A percentile compares a stretch with the other conserved stretches of the same genome.
These are phyloP conservation scores for Parasarocladium wereldwijsianum DNA, from an alignment of 2,329 filamentous ascomycete species.

Conservation along the genomic window DNA sequence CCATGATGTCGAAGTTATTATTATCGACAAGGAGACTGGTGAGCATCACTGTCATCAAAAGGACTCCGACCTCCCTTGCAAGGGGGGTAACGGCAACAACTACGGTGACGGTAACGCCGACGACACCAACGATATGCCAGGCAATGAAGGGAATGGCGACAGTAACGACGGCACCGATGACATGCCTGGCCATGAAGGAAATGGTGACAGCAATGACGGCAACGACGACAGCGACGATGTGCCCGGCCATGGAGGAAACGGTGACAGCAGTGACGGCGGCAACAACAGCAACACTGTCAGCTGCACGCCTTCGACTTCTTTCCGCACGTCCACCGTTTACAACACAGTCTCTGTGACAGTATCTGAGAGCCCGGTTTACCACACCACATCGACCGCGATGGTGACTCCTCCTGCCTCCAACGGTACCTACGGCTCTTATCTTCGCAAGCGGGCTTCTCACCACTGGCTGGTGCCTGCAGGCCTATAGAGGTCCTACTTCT, in stretches of 20 bases:
- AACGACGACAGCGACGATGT: background rate
- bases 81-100: constrained; percentile 3
- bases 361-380: too few relatives aligned
- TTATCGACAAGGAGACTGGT: constrained; percentile 17
- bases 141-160: constrained; percentile 1
- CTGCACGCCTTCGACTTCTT: background rate
- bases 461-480: too few relatives aligned
- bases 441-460: too few relatives aligned
- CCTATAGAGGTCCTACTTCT: too few relatives aligned
- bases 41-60: constrained; percentile 7
- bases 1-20: constrained; percentile 16
- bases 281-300: background rate
- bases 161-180: background rate
- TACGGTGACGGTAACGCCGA: constrained; percentile 1
- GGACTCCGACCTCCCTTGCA: background rate
- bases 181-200: background rate
- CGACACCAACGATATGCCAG: constrained; percentile 1
- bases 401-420: too few relatives aligned
- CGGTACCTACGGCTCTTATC: too few relatives aligned
- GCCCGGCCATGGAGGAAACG: constrained; percentile 1
- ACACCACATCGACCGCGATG: too few relatives aligned
- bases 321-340: constrained; percentile 18
- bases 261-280: background rate
- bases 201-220: constrained; percentile 1
- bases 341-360: constrained; percentile 21